Conservation (phyloP, 2,329 filamentous ascomycete species). For the Aplosporella prunicola region DNA sequence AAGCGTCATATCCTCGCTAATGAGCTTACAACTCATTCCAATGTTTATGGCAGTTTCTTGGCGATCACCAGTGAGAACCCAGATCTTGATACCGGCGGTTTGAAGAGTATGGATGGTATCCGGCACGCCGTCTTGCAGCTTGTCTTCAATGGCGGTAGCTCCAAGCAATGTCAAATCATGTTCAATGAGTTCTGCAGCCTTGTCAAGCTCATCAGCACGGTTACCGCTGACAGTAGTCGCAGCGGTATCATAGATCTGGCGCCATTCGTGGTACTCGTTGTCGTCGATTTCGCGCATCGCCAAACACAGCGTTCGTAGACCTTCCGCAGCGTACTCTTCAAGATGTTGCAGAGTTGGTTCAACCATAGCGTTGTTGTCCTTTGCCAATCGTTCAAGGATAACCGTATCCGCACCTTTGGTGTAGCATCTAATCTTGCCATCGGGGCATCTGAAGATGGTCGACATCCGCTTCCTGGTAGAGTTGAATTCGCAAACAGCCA, state of each 20-base stretch:
- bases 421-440: conserved; percentile 88
- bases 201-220: conserved; percentile 89
- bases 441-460: conserved; percentile 89
- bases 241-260: conserved; percentile 74
- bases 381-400: conserved; percentile 79
- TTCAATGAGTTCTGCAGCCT: conserved; percentile 92
- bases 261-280: conserved; percentile 81
- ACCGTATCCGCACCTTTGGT: conserved; percentile 97
- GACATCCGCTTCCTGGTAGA: conserved; percentile 97
- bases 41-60: conserved; percentile 99
- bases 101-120: conserved; percentile 97
- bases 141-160: conserved; percentile 94
- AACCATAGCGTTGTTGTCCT: conserved; percentile 69
- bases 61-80: conserved; percentile 93
- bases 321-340: conserved; percentile 97
- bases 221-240: conserved; percentile 85
- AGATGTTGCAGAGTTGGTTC: conserved; percentile 87
- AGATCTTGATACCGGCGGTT: conserved; percentile 94
- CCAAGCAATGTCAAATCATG: conserved; percentile 84
- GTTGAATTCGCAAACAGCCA: conserved; percentile 99
- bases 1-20: conserved; percentile 97
- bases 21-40: conserved; percentile 97
- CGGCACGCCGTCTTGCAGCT: conserved; percentile 90
- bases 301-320: conserved; percentile 85
- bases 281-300: conserved; percentile 91